Conservation (phyloP, 2,329 filamentous ascomycete species). For the Phoma sp. region DNA sequence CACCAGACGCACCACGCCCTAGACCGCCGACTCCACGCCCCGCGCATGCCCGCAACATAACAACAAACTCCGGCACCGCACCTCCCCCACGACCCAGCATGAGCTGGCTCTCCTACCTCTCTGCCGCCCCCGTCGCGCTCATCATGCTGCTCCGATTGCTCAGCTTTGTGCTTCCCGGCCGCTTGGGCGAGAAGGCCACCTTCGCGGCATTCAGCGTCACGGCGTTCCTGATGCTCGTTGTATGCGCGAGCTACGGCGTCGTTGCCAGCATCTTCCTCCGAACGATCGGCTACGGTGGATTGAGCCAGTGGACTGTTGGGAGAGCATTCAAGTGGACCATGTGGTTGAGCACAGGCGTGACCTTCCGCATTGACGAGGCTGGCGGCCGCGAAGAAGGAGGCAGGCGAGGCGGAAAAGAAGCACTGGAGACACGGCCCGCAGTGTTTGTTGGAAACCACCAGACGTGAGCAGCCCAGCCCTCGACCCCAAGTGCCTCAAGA, state of each 20-base stretch:
- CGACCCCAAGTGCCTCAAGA: neutral
- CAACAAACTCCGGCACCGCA: conserved; percentile 8
- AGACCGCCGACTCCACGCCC: conserved; percentile 6
- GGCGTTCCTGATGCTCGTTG: conserved; percentile 44
- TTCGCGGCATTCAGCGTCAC: conserved; percentile 70
- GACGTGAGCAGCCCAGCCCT: conserved; percentile 57
- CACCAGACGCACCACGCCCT: neutral
- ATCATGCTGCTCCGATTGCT: conserved; percentile 39
- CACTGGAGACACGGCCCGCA: conserved; percentile 66
- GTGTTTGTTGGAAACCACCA: conserved; percentile 97
- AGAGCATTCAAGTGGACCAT: conserved; percentile 82
- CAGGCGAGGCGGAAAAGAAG: conserved; percentile 41
- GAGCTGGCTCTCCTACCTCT: conserved; percentile 41
- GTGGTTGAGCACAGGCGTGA: conserved; percentile 75
- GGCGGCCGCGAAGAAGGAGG: conserved; percentile 37
- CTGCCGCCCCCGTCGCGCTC: conserved; percentile 33
- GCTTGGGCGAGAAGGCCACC: conserved; percentile 48
- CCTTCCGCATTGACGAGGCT: conserved; percentile 68
- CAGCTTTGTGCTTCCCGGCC: conserved; percentile 36
- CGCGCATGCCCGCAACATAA: conserved; percentile 11
- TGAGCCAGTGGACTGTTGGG: conserved; percentile 84
- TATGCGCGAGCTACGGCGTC: conserved; percentile 73
- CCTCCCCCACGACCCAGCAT: conserved; percentile 26
- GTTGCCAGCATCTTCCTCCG: conserved; percentile 74
- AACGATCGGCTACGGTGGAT: conserved; percentile 71